These are phyloP conservation scores for Cephaloascus fragrans DNA, from an alignment of 805 yeast species.

Conservation along the genomic window DNA sequence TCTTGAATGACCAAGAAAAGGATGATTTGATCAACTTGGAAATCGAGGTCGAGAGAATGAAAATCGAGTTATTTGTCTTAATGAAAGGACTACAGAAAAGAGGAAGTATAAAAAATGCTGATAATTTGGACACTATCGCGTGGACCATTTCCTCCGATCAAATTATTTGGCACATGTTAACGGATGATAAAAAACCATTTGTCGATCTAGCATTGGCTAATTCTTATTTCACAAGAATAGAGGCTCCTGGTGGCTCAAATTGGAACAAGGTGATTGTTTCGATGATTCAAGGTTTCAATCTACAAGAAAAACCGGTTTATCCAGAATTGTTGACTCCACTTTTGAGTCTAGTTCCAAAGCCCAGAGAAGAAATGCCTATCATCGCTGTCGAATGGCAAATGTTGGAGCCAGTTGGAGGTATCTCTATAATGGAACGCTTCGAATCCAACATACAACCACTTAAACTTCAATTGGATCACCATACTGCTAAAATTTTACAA, in stretches of 20 bases:
- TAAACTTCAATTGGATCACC: conserved; percentile 63
- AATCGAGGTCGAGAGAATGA: conserved; percentile 23
- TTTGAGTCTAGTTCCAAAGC: conserved; percentile 7
- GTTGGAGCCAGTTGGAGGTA: conserved; percentile 85
- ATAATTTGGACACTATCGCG: background rate
- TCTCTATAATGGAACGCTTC: conserved; percentile 51
- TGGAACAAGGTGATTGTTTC: conserved; percentile 48
- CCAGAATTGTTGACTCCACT: conserved; percentile 67
- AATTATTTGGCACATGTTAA: conserved; percentile 60
- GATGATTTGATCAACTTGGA: conserved; percentile 14
- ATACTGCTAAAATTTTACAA: conserved; percentile 52
- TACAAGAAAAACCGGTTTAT: conserved; percentile 45
- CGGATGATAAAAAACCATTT: conserved; percentile 50
- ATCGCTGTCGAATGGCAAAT: conserved; percentile 61
- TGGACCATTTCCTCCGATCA: conserved; percentile 62
- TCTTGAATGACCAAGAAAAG: conserved; percentile 11
- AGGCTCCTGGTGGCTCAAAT: conserved; percentile 58
- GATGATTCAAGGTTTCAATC: conserved; percentile 60
- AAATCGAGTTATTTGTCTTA: conserved; percentile 33
- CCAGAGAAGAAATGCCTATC: conserved; percentile 8
- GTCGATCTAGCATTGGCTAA: conserved; percentile 60
- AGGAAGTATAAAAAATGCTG: conserved; percentile 15
- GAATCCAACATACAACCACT: conserved; percentile 56
- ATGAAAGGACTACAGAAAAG: conserved; percentile 31
- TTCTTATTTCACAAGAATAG: conserved; percentile 51